A percentile compares a stretch with the other conserved stretches of the same genome.
Conservation (phyloP, 23 red algal genomes). For the Gracilaria gracilis region DNA sequence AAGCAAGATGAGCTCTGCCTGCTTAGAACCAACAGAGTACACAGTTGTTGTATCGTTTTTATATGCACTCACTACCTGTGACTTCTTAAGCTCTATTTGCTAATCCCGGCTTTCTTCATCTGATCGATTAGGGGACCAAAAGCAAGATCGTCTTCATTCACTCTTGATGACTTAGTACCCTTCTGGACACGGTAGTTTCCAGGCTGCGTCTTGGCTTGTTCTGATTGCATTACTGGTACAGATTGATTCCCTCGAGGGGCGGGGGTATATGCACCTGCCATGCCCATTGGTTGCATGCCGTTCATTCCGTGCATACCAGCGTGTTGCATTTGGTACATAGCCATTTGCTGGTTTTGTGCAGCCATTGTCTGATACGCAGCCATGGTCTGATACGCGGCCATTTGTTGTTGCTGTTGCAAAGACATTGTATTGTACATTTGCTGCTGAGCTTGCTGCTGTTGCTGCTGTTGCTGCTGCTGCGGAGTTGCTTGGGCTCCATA, state of each 20-base stretch:
- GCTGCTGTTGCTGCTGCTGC: constrained; percentile 79
- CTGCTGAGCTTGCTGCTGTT: constrained; percentile 42
- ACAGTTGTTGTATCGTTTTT: background rate
- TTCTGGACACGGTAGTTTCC: constrained; percentile 74
- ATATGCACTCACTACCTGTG: constrained; percentile 29
- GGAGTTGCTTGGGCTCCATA: constrained; percentile 56
- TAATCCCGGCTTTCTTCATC: constrained; percentile 81
- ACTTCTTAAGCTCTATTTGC: constrained; percentile 44
- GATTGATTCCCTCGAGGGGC: constrained; percentile 60
- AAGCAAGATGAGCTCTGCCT: background rate
- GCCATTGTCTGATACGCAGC: constrained; percentile 78
- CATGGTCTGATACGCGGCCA: constrained; percentile 70
- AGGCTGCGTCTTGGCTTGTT: background rate
- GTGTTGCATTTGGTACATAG: constrained; percentile 73
- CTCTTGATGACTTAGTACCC: constrained; percentile 69
- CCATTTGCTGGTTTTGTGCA: constrained; percentile 60
- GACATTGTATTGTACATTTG: constrained; percentile 83
- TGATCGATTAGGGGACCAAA: constrained; percentile 75
- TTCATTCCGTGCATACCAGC: constrained; percentile 62
- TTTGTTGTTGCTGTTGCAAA: constrained; percentile 82
- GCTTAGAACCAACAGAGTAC: background rate
- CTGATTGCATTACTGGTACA: constrained; percentile 76
- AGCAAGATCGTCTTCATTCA: constrained; percentile 77
- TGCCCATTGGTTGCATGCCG: constrained; percentile 57
- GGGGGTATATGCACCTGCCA: constrained; percentile 63